Base-by-base conservation (phyloP, 805 yeast genomes). In the Metschnikowia corniflorae region DNA sequence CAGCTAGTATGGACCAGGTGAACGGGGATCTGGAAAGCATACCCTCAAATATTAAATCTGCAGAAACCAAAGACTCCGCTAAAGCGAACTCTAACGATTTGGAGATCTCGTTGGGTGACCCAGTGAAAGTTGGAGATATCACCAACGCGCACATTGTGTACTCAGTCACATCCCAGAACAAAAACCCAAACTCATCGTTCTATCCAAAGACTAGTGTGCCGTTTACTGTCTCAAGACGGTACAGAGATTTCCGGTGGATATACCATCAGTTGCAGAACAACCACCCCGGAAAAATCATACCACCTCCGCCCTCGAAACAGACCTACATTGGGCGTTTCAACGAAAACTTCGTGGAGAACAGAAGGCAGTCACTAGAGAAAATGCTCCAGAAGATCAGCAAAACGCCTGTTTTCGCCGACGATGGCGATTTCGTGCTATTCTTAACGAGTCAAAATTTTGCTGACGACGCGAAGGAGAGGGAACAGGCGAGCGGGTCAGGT, bases 261-360 rank as follows among this genome's bases (percentile, higher is more conserved):
- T 91, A 88, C 58, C 86, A 86, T 47, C 96, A 89, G 50, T 66
- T 93, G 17, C 85, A 84, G 53, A 75, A 77, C 51, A 86, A 82
- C 49, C 88, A 93, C 54, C 95, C 96, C 23, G 98, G 98, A 1
- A 71, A 73, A 40, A 80, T 93, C 24, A 80, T 93, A 16, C 97
- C 98, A 1, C 73, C 73, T 2, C 96, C 97, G 1, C 97, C 97
- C 4, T 89, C 97, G 0, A 95, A 86, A 42, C 95, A 93, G 58
- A 96, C 94, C 44, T 83, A 84, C 6, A 82, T 89, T 37, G 97
- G 97, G 4, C 73, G 96, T 44, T 88, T 93, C 61, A 87, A 87
- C 50, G 86, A 86, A 48, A 88, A 82, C 50, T 89, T 93, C 50
- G 79, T 93, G 34, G 97, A 93, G 58, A 78, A 78, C 46, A 75